Evolutionary conservation across 1,284 basidiomycete species (phyloP), one percentile per base, ranked within the genome.

Genomic region (Austroboletus sp.): DNA sequence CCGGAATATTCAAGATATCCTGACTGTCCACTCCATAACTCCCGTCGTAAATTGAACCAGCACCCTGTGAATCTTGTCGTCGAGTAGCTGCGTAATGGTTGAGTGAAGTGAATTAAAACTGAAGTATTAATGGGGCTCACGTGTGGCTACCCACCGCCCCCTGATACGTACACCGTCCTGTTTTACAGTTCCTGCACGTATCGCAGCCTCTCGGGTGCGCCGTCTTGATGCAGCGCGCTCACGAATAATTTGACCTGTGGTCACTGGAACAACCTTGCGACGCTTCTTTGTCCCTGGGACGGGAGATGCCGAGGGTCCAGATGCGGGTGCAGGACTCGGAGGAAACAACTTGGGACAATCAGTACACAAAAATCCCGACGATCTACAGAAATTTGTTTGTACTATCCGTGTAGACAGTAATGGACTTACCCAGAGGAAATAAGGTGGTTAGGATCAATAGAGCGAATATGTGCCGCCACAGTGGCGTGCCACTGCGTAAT

Each of bases 1-100:
- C 21, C 0, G 76, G 75, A 48, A 78, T 77, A 54, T 69, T 75
- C 45, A 72, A 53, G 45, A 85, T 80, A 53, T 85, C 82, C 54
- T 80, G 73, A 46, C 74, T 76, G 57, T 85, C 82, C n/a, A 85
- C 79, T 36, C 82, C 81, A 27, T 67, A 66, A 9, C 74, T 69
- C 1, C 82, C 82, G 56, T 83, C 75, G 49, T 76, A 79, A 15
- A 69, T 67, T 17, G 77, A 52, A 21, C 78, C 78, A 30, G 72
- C 53, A 26, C 55, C 61, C 32, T 50, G 53, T 4, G 50, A 42
- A 45, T 62, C 58, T 52, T 79, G 76, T 32, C 76, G 69, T 56
- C 68, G 71, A 15, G 77, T 74, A 44, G 63, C 72, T 71, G 50
- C 46, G 43, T 13, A 32, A 45, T 17, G n/a, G 26, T 19, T 51